Base-by-base conservation (phyloP, 2,329 filamentous ascomycete species). In the Epichloe sp. region DNA sequence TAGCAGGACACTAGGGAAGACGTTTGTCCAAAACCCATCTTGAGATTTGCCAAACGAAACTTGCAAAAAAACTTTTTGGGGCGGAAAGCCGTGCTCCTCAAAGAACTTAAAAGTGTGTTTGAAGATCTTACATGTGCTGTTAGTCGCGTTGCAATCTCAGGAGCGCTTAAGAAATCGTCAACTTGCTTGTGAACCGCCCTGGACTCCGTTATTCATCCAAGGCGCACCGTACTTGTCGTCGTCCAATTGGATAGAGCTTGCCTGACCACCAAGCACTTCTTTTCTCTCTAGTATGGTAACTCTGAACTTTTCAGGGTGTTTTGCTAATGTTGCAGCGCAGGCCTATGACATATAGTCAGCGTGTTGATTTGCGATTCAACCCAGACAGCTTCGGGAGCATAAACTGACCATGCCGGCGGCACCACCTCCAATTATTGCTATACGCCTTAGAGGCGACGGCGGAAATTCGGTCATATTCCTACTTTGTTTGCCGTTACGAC, bases 51-150 rank as follows among this genome's bases (percentile, higher is more conserved):
- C 72, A 58, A 84, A 84, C 0, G 79, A 77, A 3, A 84, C 75
- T 59, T 83, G 79, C 5, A 83, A 69, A 55, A 72, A 72, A 41
- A 83, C 75, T 8, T 78, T 75, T 56, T 80, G 71, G 3, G 79
- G 71, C 48, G 75, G 70, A 57, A 76, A 72, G 12, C 74, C 75
- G 55, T 82, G 75, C 47, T 74, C 69, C 5, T 72, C 68, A 58
- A 83, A 83, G 72, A 82, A 82, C 49, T 77, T 78, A 70, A 83
- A 77, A 0, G 80, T 83, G 59, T 84, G 80, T 59, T 83, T 79
- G 65, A 84, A 84, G 56, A 83, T 83, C 67, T 81, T 41, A 68
- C 12, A 35, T 34, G 40, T 15, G 14, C 14, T 15, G 21, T 53
- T 37, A 43, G 37, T 41, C 5, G 15, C 6, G n/a, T 19, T 26